Evolutionary conservation across 2,329 filamentous ascomycete genomes (phyloP).

Genomic region (Tolypocladium cylindrosporum): DNA sequence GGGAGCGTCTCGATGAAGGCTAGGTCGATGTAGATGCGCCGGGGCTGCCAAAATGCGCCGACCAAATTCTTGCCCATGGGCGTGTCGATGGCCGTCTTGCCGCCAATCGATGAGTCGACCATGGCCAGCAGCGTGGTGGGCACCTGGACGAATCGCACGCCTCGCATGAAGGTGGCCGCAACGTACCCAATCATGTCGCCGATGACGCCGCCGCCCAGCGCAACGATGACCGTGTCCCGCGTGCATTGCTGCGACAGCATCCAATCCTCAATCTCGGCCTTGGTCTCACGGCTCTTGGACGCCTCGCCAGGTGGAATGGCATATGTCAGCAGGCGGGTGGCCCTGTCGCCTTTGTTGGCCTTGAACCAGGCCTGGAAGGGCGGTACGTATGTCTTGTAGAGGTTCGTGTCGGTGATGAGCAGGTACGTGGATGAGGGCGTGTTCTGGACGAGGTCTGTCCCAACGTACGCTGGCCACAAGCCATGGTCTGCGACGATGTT

Average conservation of each 20-base stretch:
- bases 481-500: constrained; percentile 88
- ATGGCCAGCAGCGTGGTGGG: constrained; percentile 91
- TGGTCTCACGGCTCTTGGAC: constrained; percentile 87
- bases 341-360: constrained; percentile 13
- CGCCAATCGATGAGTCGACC: constrained; percentile 97
- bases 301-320: constrained; percentile 83
- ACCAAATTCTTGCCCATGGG: constrained; percentile 93
- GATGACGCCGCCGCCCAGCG: constrained; percentile 91
- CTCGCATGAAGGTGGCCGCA: constrained; percentile 96
- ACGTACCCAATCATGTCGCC: constrained; percentile 98
- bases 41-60: constrained; percentile 93
- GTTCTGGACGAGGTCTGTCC: constrained; percentile 67
- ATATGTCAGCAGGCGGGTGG: constrained; percentile 70
- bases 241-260: constrained; percentile 88
- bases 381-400: constrained; percentile 72
- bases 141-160: constrained; percentile 91
- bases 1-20: constrained; percentile 85
- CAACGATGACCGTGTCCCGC: constrained; percentile 88
- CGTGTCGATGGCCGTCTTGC: constrained; percentile 96
- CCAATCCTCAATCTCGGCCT: constrained; percentile 96
- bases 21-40: constrained; percentile 88
- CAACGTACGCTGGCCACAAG: constrained; percentile 76
- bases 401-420: constrained; percentile 92
- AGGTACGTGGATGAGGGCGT: constrained; percentile 85
- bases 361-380: constrained; percentile 47